A percentile compares a stretch with the other conserved stretches of the same genome.
Evolutionary conservation across 768 basidiomycete genomes (phyloP).

Genomic region (Hericium rajendrae): DNA sequence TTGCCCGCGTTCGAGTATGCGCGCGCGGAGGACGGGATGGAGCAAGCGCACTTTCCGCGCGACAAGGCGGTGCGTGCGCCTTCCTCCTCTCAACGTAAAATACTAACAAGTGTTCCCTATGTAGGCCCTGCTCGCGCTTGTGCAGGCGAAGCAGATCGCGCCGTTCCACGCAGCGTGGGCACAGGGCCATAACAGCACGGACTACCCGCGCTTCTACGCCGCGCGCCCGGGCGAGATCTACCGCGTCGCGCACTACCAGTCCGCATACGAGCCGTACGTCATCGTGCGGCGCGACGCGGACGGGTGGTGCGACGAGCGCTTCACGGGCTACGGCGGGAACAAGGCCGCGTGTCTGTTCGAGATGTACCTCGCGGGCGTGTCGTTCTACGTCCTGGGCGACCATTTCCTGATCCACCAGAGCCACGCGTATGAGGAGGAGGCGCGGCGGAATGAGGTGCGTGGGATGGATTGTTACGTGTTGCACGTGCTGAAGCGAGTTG

Average conservation of each 20-base stretch:
- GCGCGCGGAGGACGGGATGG: slow-evolving; percentile 51
- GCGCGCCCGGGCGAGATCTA: slow-evolving; percentile 61
- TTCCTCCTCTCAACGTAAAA: no score
- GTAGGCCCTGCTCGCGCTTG: slow-evolving; percentile 55
- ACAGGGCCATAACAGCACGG: slow-evolving; percentile 73
- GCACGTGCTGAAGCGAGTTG: neutral
- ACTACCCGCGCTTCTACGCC: slow-evolving; percentile 60
- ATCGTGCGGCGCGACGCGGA: slow-evolving; percentile 51
- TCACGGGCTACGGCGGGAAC: slow-evolving; percentile 86
- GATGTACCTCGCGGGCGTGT: slow-evolving; percentile 80
- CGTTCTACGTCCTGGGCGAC: slow-evolving; percentile 75
- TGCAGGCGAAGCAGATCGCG: slow-evolving; percentile 41
- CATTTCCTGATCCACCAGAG: slow-evolving; percentile 88
- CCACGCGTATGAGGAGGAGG: slow-evolving; percentile 70
- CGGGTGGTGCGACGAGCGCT: slow-evolving; percentile 66
- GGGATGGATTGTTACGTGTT: neutral
- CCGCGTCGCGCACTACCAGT: slow-evolving; percentile 65
- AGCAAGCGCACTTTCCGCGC: slow-evolving; percentile 50
- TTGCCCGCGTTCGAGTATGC: slow-evolving; percentile 80
- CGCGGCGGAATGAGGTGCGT: slow-evolving; percentile 58
- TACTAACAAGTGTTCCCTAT: no score
- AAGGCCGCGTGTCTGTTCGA: slow-evolving; percentile 90
- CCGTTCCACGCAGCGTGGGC: slow-evolving; percentile 77
- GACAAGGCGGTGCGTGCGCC: slow-evolving; percentile 49
- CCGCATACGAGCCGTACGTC: slow-evolving; percentile 84